A percentile compares a stretch with the other conserved stretches of the same genome.
phyloP scores from a whole-genome alignment of 1,284 basidiomycete species.

The Microbotryum saponariae region DNA sequence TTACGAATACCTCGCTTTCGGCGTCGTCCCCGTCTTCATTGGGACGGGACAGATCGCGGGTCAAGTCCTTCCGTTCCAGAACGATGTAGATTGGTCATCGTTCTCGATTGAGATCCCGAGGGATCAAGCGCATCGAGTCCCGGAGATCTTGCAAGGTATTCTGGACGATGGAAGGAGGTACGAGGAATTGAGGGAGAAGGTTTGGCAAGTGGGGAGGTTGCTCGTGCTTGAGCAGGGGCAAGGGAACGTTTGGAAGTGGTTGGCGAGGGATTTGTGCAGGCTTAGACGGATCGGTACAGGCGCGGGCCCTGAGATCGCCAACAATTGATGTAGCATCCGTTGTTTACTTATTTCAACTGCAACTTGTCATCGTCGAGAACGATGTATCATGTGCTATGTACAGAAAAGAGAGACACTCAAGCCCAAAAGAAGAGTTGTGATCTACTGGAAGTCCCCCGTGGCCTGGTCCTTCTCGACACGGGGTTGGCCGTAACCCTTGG shows the following conservation, averaged over 20 bases:
- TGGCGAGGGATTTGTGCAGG: slow-evolving; percentile 21
- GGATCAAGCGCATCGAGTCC: slow-evolving; percentile 15
- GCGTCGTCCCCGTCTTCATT: slow-evolving; percentile 30
- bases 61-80: slow-evolving; percentile 22
- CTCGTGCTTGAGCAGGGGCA: slow-evolving; percentile 15
- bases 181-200: slow-evolving; percentile 14
- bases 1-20: slow-evolving; percentile 30
- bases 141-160: slow-evolving; percentile 8
- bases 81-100: slow-evolving; percentile 16
- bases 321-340: slow-evolving; percentile 20
- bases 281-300: slow-evolving; percentile 14
- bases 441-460: not conserved
- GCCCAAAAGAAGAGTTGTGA: too few relatives aligned
- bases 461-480: slow-evolving; percentile 2
- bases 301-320: slow-evolving; percentile 14
- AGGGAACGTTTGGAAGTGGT: slow-evolving; percentile 23
- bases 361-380: slow-evolving; percentile 30
- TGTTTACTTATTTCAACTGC: slow-evolving; percentile 5
- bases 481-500: not conserved
- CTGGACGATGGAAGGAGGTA: slow-evolving; percentile 10
- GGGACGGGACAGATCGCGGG: slow-evolving; percentile 18
- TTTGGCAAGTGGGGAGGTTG: slow-evolving; percentile 21
- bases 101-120: slow-evolving; percentile 19
- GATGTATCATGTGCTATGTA: not conserved
- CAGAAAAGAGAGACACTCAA: too few relatives aligned